Conservation (phyloP, 768 basidiomycete species). For the Candolleomyces efflorescens region DNA sequence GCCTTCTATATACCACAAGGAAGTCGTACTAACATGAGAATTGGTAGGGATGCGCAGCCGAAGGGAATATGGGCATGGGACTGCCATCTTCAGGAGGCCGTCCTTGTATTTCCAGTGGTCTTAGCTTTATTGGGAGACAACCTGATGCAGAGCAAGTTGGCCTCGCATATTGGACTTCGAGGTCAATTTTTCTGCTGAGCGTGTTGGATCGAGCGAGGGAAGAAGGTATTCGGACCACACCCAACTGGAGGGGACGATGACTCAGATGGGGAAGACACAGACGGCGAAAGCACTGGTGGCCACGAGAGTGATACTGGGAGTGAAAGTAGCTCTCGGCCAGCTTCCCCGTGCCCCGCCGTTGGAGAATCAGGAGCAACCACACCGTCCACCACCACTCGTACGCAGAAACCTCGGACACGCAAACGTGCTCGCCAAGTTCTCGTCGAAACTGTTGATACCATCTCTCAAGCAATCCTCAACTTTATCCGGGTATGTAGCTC, state of each 20-base stretch:
- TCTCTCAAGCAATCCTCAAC: too few relatives aligned
- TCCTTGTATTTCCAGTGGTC: background rate
- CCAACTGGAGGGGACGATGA: background rate
- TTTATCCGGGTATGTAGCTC: too few relatives aligned
- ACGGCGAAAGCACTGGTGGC: background rate
- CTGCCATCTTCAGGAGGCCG: background rate
- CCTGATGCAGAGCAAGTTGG: constrained; percentile 43
- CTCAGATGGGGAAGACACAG: background rate
- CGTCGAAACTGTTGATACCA: too few relatives aligned
- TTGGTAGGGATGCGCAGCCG: constrained; percentile 7
- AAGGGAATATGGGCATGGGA: background rate
- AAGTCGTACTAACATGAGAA: constrained; percentile 20
- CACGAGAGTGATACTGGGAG: too few relatives aligned
- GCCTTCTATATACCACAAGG: background rate
- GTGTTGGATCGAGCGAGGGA: constrained; percentile 26
- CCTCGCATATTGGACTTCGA: constrained; percentile 37
- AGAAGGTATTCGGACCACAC: too few relatives aligned
- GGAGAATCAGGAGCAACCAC: too few relatives aligned
- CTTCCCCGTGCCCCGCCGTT: too few relatives aligned
- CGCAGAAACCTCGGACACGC: too few relatives aligned
- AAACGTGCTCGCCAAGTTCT: too few relatives aligned
- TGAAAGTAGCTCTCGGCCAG: too few relatives aligned
- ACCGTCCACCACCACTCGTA: too few relatives aligned
- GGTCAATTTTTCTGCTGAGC: constrained; percentile 36
- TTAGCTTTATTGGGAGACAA: constrained; percentile 33